These are phyloP conservation scores for Fusarium mexicanum DNA, from an alignment of 2,329 filamentous ascomycete species.

Conservation along the genomic window DNA sequence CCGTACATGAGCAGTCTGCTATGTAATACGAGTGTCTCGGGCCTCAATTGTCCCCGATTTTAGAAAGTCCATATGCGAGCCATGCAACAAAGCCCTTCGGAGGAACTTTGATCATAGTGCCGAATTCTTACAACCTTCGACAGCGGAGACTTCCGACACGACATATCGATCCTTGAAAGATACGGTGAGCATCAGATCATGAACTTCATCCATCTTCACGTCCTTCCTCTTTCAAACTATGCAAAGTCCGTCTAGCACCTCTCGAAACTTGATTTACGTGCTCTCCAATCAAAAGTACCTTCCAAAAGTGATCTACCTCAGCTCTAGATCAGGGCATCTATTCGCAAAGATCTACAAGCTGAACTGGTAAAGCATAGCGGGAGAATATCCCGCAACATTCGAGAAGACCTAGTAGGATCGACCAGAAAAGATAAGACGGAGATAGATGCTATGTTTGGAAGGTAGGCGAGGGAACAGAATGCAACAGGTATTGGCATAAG, in stretches of 20 bases:
- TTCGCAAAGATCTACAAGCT: slow-evolving; percentile 1
- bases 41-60: no score
- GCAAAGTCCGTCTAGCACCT: neutral
- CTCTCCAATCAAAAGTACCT: neutral
- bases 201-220: neutral
- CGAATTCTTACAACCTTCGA: neutral
- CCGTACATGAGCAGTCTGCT: neutral
- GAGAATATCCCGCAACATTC: neutral
- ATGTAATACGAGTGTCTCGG: fast-evolving
- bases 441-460: slow-evolving; percentile 10
- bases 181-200: slow-evolving; percentile 2
- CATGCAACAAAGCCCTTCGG: neutral
- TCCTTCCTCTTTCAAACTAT: slow-evolving; percentile 4
- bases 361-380: neutral
- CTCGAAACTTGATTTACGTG: neutral
- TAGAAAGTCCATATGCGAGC: neutral
- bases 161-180: neutral
- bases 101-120: neutral
- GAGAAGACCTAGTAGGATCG: neutral
- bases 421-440: slow-evolving; percentile 8
- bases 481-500: neutral
- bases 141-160: neutral
- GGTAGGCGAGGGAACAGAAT: neutral
- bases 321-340: neutral
- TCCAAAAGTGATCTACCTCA: neutral